Conservation (phyloP, 2,329 filamentous ascomycete species). For the Chrysoporthe austroafricana region DNA sequence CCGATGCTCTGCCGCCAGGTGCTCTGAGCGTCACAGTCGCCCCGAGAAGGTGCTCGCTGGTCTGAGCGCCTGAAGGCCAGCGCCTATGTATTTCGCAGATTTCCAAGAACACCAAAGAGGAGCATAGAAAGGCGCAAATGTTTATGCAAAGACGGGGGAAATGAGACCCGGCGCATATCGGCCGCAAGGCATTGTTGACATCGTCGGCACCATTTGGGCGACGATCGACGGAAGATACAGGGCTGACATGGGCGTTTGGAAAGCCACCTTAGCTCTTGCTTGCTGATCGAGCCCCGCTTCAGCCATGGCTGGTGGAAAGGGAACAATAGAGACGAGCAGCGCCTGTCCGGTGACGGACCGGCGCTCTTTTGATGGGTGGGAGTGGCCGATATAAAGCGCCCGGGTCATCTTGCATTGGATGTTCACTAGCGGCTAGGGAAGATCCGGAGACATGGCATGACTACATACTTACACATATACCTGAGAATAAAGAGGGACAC, state of each 20-base stretch:
- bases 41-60: not conserved
- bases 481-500: not conserved
- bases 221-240: not conserved
- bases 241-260: not conserved
- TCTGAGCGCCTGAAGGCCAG: not conserved
- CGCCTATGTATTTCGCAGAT: not conserved
- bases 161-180: not conserved
- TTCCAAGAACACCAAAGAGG: not conserved
- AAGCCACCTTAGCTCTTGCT: not conserved
- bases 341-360: not conserved
- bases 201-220: not conserved
- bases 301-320: not conserved
- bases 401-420: constrained; percentile 2
- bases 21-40: not conserved
- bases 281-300: not conserved
- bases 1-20: not conserved
- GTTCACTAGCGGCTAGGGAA: not conserved
- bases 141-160: not conserved
- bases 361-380: not conserved
- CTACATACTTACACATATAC: not conserved
- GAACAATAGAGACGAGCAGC: not conserved
- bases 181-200: not conserved
- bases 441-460: not conserved
- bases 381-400: not conserved
- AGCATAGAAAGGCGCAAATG: constrained; percentile 8